Conservation (phyloP, 2,329 filamentous ascomycete genomes). For the Paramyrothecium sp. region DNA sequence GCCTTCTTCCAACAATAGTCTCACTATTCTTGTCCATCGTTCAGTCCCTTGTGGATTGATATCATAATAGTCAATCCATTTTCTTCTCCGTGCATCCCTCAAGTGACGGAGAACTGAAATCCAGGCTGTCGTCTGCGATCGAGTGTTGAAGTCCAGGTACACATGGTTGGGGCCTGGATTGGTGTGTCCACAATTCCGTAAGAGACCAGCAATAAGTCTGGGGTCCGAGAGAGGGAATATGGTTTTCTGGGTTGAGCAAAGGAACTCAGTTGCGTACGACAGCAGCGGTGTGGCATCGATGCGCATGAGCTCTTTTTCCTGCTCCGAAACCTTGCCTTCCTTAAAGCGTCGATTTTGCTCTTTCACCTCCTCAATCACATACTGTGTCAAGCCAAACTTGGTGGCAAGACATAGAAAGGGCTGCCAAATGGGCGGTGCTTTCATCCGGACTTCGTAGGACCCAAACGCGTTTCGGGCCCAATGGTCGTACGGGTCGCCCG, state of each 20-base stretch:
- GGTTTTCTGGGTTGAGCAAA: slow-evolving; percentile 30
- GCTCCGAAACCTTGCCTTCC: background rate
- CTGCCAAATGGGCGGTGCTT: slow-evolving; percentile 22
- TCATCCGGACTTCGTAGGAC: slow-evolving; percentile 25
- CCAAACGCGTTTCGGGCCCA: slow-evolving; percentile 31
- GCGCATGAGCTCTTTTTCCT: background rate
- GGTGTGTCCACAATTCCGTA: slow-evolving; percentile 11
- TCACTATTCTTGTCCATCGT: slow-evolving; percentile 26
- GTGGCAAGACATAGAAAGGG: slow-evolving; percentile 29
- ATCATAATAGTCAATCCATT: slow-evolving; percentile 29
- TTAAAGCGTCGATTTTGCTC: background rate
- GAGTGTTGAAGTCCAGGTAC: slow-evolving; percentile 20
- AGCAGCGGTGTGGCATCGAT: slow-evolving; percentile 24
- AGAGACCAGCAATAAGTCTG: slow-evolving; percentile 20
- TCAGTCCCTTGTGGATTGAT: slow-evolving; percentile 19
- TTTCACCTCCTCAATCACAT: slow-evolving; percentile 20
- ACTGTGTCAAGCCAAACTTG: slow-evolving; percentile 28
- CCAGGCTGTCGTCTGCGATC: slow-evolving; percentile 23
- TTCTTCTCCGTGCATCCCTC: slow-evolving; percentile 24
- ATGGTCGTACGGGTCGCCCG: slow-evolving; percentile 24
- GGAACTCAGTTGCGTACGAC: slow-evolving; percentile 28
- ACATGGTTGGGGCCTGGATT: slow-evolving; percentile 16
- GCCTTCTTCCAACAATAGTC: slow-evolving; percentile 21
- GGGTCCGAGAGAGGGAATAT: slow-evolving; percentile 31
- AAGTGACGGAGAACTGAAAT: slow-evolving; percentile 25